phyloP scores from a whole-genome alignment of 805 yeast species.

The Myxozyma mucilagina region DNA sequence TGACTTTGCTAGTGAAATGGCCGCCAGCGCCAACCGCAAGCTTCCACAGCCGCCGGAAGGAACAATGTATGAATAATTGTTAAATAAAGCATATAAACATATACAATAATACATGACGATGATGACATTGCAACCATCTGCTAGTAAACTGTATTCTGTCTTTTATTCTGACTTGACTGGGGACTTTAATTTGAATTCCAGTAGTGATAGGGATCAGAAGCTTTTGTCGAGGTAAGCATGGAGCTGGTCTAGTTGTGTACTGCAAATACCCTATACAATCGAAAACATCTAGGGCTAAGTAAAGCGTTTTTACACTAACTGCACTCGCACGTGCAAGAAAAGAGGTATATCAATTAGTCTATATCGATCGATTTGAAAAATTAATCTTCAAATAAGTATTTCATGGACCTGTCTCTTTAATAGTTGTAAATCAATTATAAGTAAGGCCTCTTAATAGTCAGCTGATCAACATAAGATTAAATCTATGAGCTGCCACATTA shows the following conservation, averaged over 20 bases:
- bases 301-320: no score
- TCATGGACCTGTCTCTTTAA: neutral
- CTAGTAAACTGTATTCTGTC: neutral
- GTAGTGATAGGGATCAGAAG: no score
- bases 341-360: neutral
- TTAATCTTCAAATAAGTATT: neutral
- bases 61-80: slow-evolving; percentile 50
- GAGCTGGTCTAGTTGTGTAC: no score
- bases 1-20: slow-evolving; percentile 65
- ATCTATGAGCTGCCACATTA: neutral
- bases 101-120: no score
- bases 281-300: no score
- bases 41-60: slow-evolving; percentile 93
- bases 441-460: neutral
- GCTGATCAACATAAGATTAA: neutral
- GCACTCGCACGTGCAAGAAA: no score
- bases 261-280: no score
- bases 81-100: no score
- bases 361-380: neutral
- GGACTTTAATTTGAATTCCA: no score
- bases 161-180: neutral
- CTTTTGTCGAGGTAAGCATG: no score
- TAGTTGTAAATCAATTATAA: neutral
- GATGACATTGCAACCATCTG: neutral
- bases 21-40: slow-evolving; percentile 75